A percentile compares a stretch with the other conserved stretches of the same genome.
Evolutionary conservation across 106 monocot species (phyloP).

Genomic region (Triglochin maritima): DNA sequence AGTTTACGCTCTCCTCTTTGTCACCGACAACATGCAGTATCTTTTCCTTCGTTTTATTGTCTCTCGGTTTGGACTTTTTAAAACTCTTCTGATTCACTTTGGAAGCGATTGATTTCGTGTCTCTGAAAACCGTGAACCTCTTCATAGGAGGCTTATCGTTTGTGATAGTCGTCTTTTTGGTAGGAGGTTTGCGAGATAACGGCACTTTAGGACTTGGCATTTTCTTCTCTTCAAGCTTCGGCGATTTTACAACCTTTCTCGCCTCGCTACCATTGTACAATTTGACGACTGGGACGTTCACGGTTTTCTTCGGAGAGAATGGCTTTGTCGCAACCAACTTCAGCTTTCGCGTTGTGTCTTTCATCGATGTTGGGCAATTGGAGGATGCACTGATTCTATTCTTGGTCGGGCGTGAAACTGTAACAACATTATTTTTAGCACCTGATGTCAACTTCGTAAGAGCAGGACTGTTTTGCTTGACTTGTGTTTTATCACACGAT

Average conservation of each 20-base stretch:
- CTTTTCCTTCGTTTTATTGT: slow-evolving; percentile 32
- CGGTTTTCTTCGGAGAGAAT: slow-evolving; percentile 1
- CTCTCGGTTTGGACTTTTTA: neutral
- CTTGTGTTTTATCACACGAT: slow-evolving; percentile 4
- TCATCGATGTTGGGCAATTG: neutral
- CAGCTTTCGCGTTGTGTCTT: neutral
- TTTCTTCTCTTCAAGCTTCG: slow-evolving; percentile 6
- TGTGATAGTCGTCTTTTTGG: too few species aligned
- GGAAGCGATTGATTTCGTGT: neutral
- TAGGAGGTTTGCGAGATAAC: neutral
- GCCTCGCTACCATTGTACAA: slow-evolving; percentile 11
- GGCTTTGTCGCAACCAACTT: neutral
- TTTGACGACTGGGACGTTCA: slow-evolving; percentile 7
- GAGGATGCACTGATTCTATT: neutral
- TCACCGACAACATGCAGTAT: slow-evolving; percentile 22
- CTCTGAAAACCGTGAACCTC: neutral
- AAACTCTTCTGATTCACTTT: neutral
- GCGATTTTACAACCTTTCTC: neutral
- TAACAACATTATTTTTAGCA: slow-evolving; percentile 5
- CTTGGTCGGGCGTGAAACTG: slow-evolving; percentile 2
- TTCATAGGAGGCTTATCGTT: neutral
- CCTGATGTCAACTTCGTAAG: neutral
- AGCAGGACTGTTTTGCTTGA: slow-evolving; percentile 6
- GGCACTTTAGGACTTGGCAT: slow-evolving; percentile 1
- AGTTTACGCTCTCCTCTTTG: neutral